Evolutionary conservation across 1,284 basidiomycete genomes (phyloP).

Genomic region (Somion occarium): DNA sequence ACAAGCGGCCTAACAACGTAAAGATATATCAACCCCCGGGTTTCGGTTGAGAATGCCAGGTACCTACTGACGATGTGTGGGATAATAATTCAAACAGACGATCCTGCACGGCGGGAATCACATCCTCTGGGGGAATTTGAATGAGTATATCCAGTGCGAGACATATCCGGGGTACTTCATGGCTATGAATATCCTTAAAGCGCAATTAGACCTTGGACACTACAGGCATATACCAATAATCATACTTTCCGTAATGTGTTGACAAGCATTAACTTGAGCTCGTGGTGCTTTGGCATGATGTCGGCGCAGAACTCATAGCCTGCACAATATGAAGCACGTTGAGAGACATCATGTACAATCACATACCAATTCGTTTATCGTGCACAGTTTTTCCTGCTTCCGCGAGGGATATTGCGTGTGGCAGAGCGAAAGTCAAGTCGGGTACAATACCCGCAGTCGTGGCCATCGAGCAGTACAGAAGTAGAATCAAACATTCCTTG

Average conservation of each 20-base stretch:
- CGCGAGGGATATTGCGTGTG: slow-evolving; percentile 66
- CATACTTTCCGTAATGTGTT: slow-evolving; percentile 74
- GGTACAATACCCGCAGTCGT: slow-evolving; percentile 37
- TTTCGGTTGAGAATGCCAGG: too few relatives aligned
- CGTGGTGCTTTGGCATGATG: slow-evolving; percentile 61
- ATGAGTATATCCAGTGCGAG: slow-evolving; percentile 70
- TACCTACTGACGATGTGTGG: slow-evolving; percentile 68
- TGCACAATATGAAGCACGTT: slow-evolving; percentile 22
- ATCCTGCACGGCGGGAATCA: slow-evolving; percentile 68
- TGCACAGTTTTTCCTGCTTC: slow-evolving; percentile 56
- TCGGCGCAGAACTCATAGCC: slow-evolving; percentile 74
- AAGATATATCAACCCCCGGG: too few relatives aligned
- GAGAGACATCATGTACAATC: background rate
- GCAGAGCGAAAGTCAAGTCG: slow-evolving; percentile 60
- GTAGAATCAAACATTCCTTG: slow-evolving; percentile 57
- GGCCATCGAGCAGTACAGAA: slow-evolving; percentile 64
- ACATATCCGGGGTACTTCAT: slow-evolving; percentile 48
- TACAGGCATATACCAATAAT: slow-evolving; percentile 6
- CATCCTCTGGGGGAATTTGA: slow-evolving; percentile 51
- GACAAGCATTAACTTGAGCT: slow-evolving; percentile 75
- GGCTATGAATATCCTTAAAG: slow-evolving; percentile 60
- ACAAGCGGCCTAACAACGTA: slow-evolving; percentile 43
- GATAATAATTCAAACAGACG: slow-evolving; percentile 59
- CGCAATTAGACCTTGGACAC: background rate
- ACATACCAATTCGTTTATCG: slow-evolving; percentile 65